Percentiles rank a stretch among this genome's conserved stretches.
Conservation (phyloP, 2,329 filamentous ascomycete species). For the Colletotrichum tropicicola region DNA sequence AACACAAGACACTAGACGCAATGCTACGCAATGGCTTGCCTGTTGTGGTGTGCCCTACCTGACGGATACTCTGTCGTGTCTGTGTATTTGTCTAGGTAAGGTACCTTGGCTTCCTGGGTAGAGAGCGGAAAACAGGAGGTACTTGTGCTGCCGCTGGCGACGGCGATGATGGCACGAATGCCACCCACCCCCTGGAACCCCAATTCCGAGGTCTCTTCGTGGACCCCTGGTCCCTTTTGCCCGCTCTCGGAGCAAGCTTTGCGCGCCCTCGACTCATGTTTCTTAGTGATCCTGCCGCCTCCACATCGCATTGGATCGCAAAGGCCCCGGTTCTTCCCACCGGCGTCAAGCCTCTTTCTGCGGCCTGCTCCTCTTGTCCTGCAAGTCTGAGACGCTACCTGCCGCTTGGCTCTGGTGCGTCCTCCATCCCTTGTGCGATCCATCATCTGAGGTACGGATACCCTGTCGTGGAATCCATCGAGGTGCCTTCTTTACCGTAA, state of each 20-base stretch:
- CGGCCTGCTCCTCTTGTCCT: background rate
- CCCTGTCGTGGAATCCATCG: too few relatives aligned
- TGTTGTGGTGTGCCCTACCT: too few relatives aligned
- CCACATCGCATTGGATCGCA: constrained; percentile 2
- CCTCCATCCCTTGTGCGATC: background rate
- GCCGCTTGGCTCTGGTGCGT: too few relatives aligned
- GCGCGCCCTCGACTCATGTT: constrained; percentile 21
- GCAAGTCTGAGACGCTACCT: too few relatives aligned
- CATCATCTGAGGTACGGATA: too few relatives aligned
- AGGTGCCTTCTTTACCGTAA: background rate
- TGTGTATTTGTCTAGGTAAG: background rate
- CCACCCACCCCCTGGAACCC: constrained; percentile 1
- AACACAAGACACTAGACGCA: too few relatives aligned
- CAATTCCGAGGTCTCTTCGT: constrained; percentile 26
- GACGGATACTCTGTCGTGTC: too few relatives aligned
- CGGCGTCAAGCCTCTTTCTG: background rate
- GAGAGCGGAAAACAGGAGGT: too few relatives aligned
- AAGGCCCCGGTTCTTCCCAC: constrained; percentile 17
- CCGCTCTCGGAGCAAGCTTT: constrained; percentile 29
- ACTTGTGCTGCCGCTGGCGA: background rate
- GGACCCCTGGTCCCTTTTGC: constrained; percentile 8
- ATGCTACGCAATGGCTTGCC: too few relatives aligned
- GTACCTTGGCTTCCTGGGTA: too few relatives aligned
- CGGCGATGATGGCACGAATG: constrained; percentile 13
- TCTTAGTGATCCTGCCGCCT: constrained; percentile 25